Percentiles rank a stretch among this genome's conserved stretches.
Evolutionary conservation across 441 rosid genomes (phyloP).

Genomic region (Isatis lusitanica): DNA sequence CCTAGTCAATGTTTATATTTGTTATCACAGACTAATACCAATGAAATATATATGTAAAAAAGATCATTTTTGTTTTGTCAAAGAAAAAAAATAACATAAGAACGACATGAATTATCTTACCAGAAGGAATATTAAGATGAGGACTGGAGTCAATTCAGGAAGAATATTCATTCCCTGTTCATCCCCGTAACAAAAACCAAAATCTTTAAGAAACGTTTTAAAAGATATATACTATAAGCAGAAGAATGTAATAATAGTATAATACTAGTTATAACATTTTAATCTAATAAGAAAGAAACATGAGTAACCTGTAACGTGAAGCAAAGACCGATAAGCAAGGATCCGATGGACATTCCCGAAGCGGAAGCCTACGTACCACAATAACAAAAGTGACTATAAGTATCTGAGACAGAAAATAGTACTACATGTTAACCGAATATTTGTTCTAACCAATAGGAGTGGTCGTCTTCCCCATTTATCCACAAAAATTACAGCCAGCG

Average conservation of each 20-base stretch:
- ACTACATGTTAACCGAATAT: neutral
- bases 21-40: neutral
- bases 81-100: too few species aligned
- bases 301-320: constrained; percentile 9
- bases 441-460: constrained; percentile 34
- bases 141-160: neutral
- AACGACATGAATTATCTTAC: neutral
- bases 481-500: constrained; percentile 29
- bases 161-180: constrained; percentile 9
- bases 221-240: neutral
- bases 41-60: too few species aligned
- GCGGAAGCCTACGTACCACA: constrained; percentile 12
- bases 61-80: too few species aligned
- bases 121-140: neutral
- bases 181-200: neutral
- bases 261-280: neutral
- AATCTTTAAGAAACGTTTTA: neutral
- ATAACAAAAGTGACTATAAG: neutral
- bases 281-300: neutral
- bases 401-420: neutral
- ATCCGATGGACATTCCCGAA: constrained; percentile 2
- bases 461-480: constrained; percentile 44
- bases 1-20: neutral
- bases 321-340: neutral
- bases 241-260: neutral